Evolutionary conservation across 2,329 filamentous ascomycete genomes (phyloP).

Genomic region (Berkeleyomyces basicola): DNA sequence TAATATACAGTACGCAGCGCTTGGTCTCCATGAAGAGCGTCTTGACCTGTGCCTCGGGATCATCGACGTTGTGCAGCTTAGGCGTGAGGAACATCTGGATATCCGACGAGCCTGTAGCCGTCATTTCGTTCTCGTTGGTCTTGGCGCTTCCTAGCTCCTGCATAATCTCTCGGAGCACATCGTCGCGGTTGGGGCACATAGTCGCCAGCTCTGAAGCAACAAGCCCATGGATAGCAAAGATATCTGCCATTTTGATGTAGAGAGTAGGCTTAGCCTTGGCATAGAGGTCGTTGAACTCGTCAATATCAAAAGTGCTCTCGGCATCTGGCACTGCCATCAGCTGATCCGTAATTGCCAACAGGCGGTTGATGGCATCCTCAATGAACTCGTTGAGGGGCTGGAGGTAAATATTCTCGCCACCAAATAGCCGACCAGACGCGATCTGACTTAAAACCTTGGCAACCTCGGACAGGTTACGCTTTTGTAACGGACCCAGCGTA

Average conservation of each 20-base stretch:
- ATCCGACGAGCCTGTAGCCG: conserved; percentile 69
- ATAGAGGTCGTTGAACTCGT: conserved; percentile 96
- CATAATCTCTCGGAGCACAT: conserved; percentile 78
- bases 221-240: conserved; percentile 88
- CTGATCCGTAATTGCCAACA: conserved; percentile 57
- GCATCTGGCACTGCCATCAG: conserved; percentile 73
- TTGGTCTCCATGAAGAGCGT: conserved; percentile 97
- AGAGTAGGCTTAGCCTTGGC: conserved; percentile 90
- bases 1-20: conserved; percentile 91
- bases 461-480: conserved; percentile 79
- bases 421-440: conserved; percentile 75
- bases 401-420: conserved; percentile 85
- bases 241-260: conserved; percentile 98
- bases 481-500: conserved; percentile 75
- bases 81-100: conserved; percentile 83
- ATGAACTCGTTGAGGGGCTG: conserved; percentile 90
- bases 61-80: conserved; percentile 76
- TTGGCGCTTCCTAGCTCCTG: conserved; percentile 91
- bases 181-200: conserved; percentile 68
- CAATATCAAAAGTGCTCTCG: conserved; percentile 89
- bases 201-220: conserved; percentile 61
- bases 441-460: conserved; percentile 84
- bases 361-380: conserved; percentile 63
- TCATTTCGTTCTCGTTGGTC: conserved; percentile 87
- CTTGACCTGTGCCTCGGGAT: conserved; percentile 85